Evolutionary conservation across 768 basidiomycete genomes (phyloP).

Genomic region (Psilocybe sp.): DNA sequence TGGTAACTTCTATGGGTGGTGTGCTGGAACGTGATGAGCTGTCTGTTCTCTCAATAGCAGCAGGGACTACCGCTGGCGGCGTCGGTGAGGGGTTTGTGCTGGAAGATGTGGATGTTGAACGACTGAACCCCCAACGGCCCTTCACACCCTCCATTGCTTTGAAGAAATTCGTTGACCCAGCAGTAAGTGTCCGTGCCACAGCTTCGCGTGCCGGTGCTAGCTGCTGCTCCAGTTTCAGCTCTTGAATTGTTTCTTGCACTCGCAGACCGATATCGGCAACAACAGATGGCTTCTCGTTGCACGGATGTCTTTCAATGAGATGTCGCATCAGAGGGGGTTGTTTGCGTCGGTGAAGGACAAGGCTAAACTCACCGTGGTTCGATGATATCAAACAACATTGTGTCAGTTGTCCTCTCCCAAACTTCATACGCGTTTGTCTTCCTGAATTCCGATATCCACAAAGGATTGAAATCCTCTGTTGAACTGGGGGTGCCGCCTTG

Average conservation of each 20-base stretch:
- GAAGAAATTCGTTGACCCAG: constrained; percentile 78
- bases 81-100: constrained; percentile 10
- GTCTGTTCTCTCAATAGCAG: background rate
- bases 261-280: constrained; percentile 91
- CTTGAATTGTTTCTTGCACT: constrained; percentile 90
- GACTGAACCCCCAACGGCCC: constrained; percentile 54
- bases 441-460: constrained; percentile 89
- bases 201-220: constrained; percentile 93
- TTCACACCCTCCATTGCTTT: constrained; percentile 89
- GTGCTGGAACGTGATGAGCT: constrained; percentile 33
- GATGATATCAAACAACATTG: constrained; percentile 90
- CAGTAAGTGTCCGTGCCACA: constrained; percentile 69
- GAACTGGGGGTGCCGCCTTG: constrained; percentile 55
- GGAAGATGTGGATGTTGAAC: constrained; percentile 14
- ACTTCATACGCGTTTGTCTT: constrained; percentile 83
- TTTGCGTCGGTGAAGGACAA: background rate
- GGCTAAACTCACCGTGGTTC: constrained; percentile 70
- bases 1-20: constrained; percentile 36
- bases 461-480: constrained; percentile 77
- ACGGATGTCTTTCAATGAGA: constrained; percentile 70
- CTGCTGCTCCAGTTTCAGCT: constrained; percentile 89
- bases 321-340: background rate
- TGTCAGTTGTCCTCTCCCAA: constrained; percentile 91
- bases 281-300: constrained; percentile 84
- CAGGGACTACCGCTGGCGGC: constrained; percentile 8